Conservation (phyloP, 495 filamentous ascomycete species). For the Neurospora africana region DNA sequence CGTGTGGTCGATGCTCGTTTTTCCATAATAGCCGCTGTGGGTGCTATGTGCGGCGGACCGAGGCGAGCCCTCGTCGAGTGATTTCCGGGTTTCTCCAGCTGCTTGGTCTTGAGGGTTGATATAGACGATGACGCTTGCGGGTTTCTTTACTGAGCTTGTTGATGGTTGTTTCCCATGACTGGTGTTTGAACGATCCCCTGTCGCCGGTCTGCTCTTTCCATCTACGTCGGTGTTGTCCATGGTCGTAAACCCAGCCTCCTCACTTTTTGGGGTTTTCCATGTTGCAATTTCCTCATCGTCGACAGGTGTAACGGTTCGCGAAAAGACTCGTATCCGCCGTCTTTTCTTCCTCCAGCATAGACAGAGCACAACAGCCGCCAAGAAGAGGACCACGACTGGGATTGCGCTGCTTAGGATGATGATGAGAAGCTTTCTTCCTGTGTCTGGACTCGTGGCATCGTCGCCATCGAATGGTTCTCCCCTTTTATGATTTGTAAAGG, state of each 20-base stretch:
- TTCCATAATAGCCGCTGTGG: slow-evolving; percentile 8
- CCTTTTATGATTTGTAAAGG: not conserved
- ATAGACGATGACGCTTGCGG: slow-evolving; percentile 38
- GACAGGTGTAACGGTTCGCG: slow-evolving; percentile 36
- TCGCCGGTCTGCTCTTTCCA: slow-evolving; percentile 9
- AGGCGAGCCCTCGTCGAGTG: slow-evolving; percentile 26
- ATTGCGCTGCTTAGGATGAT: slow-evolving; percentile 35
- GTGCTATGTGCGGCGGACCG: slow-evolving; percentile 16
- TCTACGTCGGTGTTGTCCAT: slow-evolving; percentile 12
- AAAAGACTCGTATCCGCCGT: slow-evolving; percentile 27
- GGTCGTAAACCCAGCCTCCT: slow-evolving; percentile 11
- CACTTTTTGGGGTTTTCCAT: slow-evolving; percentile 30
- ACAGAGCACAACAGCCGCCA: slow-evolving; percentile 22
- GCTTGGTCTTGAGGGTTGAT: slow-evolving; percentile 7
- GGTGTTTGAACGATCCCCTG: slow-evolving; percentile 12
- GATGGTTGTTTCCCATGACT: slow-evolving; percentile 28
- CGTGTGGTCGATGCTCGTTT: slow-evolving; percentile 27
- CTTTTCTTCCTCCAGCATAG: slow-evolving; percentile 22
- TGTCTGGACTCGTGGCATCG: not conserved
- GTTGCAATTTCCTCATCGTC: slow-evolving; percentile 43
- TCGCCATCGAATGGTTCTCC: not conserved
- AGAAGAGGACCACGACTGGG: slow-evolving; percentile 22
- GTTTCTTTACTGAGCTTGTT: slow-evolving; percentile 25
- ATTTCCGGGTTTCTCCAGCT: slow-evolving; percentile 14
- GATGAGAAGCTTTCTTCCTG: slow-evolving; percentile 10